Percentiles rank a stretch among this genome's conserved stretches.
These are phyloP conservation scores for Podochytrium sp. DNA, from an alignment of 192 early-diverging fungal genomes.

Conservation along the genomic window DNA sequence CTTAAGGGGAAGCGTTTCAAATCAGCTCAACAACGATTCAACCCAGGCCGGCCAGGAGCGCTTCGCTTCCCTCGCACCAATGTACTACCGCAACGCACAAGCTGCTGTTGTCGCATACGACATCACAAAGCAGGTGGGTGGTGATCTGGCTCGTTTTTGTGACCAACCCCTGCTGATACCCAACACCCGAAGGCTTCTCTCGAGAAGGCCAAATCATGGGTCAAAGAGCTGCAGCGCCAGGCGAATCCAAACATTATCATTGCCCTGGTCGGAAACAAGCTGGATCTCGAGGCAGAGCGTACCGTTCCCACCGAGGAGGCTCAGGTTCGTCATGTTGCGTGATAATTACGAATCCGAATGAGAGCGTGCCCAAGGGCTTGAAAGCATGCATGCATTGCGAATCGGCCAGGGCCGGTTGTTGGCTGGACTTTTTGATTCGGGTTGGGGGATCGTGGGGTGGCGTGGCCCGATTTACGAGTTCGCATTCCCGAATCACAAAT, in stretches of 20 bases:
- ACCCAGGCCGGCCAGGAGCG: constrained; percentile 89
- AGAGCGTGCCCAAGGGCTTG: background rate
- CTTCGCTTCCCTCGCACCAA: constrained; percentile 91
- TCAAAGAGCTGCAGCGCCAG: constrained; percentile 95
- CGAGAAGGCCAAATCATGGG: constrained; percentile 93
- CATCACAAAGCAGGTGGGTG: constrained; percentile 74
- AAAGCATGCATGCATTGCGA: background rate
- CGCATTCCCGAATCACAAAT: too few species aligned
- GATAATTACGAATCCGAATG: too few species aligned
- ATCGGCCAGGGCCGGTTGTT: constrained; percentile 26
- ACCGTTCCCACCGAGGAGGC: constrained; percentile 78
- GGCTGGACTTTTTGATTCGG: constrained; percentile 26
- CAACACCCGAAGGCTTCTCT: constrained; percentile 63
- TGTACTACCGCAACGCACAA: constrained; percentile 99
- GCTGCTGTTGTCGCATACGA: constrained; percentile 97
- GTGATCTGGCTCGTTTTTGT: background rate
- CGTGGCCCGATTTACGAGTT: too few species aligned
- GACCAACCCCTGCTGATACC: background rate
- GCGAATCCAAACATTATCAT: constrained; percentile 96
- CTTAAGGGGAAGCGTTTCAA: background rate
- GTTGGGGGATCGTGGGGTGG: too few species aligned
- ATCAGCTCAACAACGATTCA: background rate
- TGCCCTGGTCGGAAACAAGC: constrained; percentile 95
- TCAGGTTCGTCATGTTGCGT: background rate
- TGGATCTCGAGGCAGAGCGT: constrained; percentile 78